These are phyloP conservation scores for Rhodotorula sp. DNA, from an alignment of 1,284 basidiomycete genomes.

Conservation along the genomic window DNA sequence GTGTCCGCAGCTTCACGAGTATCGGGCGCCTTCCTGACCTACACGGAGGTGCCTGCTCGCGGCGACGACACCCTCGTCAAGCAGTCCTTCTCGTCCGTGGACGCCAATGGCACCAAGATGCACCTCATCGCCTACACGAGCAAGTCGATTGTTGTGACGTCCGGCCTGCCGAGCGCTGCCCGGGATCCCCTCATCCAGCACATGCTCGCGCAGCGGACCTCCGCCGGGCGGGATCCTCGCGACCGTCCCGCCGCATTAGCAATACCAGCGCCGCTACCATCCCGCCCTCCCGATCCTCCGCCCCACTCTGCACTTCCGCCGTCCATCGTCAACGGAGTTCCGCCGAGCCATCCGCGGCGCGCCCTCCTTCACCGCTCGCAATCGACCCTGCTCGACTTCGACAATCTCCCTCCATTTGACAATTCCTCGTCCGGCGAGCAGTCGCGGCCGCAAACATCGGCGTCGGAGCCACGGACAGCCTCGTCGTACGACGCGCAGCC, in stretches of 20 bases:
- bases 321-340: not conserved
- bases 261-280: too few relatives aligned
- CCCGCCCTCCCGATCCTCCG: not conserved
- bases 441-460: not conserved
- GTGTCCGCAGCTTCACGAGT: slow-evolving; percentile 43
- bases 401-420: not conserved
- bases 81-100: slow-evolving; percentile 45
- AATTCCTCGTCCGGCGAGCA: not conserved
- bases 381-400: not conserved
- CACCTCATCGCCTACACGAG: slow-evolving; percentile 46
- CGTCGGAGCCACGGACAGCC: slow-evolving; percentile 1
- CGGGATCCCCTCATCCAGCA: slow-evolving; percentile 37
- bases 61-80: slow-evolving; percentile 43
- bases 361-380: not conserved
- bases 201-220: slow-evolving; percentile 29
- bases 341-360: not conserved
- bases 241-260: not conserved
- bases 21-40: slow-evolving; percentile 47
- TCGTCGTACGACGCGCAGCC: not conserved
- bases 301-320: not conserved
- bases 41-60: slow-evolving; percentile 42
- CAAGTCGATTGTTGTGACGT: slow-evolving; percentile 25
- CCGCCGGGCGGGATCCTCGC: slow-evolving; percentile 19
- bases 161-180: slow-evolving; percentile 29
- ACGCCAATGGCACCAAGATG: slow-evolving; percentile 41